Base-by-base conservation (phyloP, 495 filamentous ascomycete genomes). In the Rhypophila decipiens region DNA sequence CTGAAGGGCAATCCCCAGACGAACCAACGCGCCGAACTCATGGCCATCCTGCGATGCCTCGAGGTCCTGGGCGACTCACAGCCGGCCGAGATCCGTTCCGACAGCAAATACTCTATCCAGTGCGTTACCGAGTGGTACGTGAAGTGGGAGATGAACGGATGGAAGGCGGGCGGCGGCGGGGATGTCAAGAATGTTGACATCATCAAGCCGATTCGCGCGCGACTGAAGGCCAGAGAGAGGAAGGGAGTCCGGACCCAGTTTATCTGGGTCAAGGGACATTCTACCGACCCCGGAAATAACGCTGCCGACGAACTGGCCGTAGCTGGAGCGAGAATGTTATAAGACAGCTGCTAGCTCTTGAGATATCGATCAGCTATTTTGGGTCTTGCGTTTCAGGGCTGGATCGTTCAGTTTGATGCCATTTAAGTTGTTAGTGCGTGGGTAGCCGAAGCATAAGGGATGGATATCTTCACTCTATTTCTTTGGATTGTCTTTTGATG, bases 11-110 rank as follows among this genome's bases (percentile, higher is more conserved):
- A 72, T 10, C 65, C 72, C 9, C 93, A 98, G 62, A 96, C 93
- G 1, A 98, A 97, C 62, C 87, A 96, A 63, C 88, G 93, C 4
- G 93, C 93, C 13, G 93, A 98, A 64, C 71, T 98, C 44, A 90
- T 88, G 3, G 93, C 90, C 0, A 84, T 96, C 50, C 70, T 85
- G 4, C 85, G 91, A 42, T 87, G 88, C 5, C 75, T 98, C 20
- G 81, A 96, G 56, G 79, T 82, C 21, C 77, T 87, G 2, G 37
- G 37, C 21, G 24, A 51, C 2, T 82, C 60, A 67, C 75, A 46
- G 13, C 69, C 80, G 41, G 71, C 88, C 12, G 74, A 77, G 27
- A 88, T 97, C 53, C 76, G 85, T 57, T 85, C 84, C 13, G 93
- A 96, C 66, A 88, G 83, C 58, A 79, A 80, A 47, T 98, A 97